Evolutionary conservation across 371 early-diverging fungal species (phyloP).

Genomic region (Mucor plumbeus): DNA sequence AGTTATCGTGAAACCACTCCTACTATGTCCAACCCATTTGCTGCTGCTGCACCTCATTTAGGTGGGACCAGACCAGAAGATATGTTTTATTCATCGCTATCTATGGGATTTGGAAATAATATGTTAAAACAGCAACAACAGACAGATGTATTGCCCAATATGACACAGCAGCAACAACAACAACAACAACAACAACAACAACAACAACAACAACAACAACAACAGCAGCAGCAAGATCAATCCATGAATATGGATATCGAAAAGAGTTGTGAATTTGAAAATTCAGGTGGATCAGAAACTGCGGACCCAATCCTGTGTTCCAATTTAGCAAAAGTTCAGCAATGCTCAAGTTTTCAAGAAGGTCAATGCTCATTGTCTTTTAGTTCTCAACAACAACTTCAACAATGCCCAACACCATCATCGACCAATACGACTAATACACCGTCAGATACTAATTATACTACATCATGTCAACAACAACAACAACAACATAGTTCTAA

Average conservation of each 20-base stretch:
- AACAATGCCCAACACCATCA: conserved; percentile 1
- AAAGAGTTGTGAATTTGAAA: background rate
- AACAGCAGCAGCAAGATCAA: background rate
- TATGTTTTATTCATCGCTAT: conserved; percentile 22
- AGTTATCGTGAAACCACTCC: conserved; percentile 5
- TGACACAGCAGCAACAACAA: conserved; percentile 5
- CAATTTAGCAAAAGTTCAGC: background rate
- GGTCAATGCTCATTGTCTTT: background rate
- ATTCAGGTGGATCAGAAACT: background rate
- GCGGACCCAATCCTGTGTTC: background rate
- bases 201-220: conserved; percentile 4
- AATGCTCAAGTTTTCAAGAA: background rate
- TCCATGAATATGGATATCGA: background rate
- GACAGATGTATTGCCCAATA: too few relatives aligned
- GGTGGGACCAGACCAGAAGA: conserved; percentile 28
- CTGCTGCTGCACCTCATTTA: background rate
- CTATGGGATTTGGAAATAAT: background rate
- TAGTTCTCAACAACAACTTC: background rate
- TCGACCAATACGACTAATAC: background rate
- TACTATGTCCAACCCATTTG: background rate
- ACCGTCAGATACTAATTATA: background rate
- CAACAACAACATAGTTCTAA: background rate
- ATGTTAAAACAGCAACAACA: background rate
- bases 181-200: background rate
- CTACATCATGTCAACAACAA: background rate